Evolutionary conservation across 192 early-diverging fungal species (phyloP).

Genomic region (Umbelopsis ramanniana): DNA sequence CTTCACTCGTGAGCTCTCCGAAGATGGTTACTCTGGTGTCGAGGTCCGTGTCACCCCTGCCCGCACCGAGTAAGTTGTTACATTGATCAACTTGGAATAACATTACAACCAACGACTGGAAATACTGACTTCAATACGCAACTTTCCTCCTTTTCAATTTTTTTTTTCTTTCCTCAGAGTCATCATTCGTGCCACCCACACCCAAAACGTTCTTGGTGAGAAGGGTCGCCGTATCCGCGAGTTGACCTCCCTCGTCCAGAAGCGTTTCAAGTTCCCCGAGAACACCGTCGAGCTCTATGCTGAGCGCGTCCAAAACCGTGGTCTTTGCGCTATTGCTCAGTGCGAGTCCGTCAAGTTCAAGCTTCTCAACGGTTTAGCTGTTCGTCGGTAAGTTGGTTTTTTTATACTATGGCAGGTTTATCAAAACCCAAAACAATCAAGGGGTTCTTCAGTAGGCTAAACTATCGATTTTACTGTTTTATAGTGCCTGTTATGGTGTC

Average conservation of each 20-base stretch:
- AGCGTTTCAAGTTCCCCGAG: constrained; percentile 99
- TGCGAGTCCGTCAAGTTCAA: constrained; percentile 99
- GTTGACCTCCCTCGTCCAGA: constrained; percentile 97
- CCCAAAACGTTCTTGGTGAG: constrained; percentile 97
- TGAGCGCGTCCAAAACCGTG: constrained; percentile 96
- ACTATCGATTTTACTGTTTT: background rate
- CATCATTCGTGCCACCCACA: constrained; percentile 99
- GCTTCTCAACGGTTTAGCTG: constrained; percentile 95
- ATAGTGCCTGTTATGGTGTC: constrained; percentile 95
- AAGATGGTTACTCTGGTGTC: constrained; percentile 99
- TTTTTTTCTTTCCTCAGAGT: constrained; percentile 47
- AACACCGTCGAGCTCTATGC: constrained; percentile 99
- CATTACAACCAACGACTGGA: background rate
- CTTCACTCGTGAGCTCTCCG: constrained; percentile 95
- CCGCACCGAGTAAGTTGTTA: constrained; percentile 79
- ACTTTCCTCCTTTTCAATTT: background rate
- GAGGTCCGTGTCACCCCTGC: constrained; percentile 99
- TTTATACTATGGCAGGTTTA: too few relatives aligned
- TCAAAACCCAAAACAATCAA: background rate
- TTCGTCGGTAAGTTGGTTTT: constrained; percentile 69
- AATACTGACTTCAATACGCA: background rate
- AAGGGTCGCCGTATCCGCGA: constrained; percentile 99
- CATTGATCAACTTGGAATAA: background rate
- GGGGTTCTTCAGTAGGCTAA: background rate
- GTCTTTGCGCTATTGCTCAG: constrained; percentile 98